Evolutionary conservation across 345 rosid species (phyloP).

Genomic region (Eucalyptus sp.): DNA sequence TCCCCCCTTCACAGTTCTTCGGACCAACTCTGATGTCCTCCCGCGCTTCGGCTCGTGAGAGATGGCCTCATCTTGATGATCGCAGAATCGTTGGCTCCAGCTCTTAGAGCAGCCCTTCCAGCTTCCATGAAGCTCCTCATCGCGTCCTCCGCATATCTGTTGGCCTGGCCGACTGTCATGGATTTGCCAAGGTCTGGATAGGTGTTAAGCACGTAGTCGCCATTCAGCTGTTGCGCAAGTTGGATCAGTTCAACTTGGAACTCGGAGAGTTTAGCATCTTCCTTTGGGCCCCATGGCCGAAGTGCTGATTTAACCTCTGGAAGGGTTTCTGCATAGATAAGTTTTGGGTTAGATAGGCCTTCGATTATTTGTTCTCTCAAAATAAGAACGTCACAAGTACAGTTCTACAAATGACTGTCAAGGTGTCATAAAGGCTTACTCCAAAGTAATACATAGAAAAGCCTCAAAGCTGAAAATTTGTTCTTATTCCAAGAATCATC

Average conservation of each 20-base stretch:
- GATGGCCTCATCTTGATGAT: slow-evolving; percentile 90
- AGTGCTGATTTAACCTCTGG: slow-evolving; percentile 44
- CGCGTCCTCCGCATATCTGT: slow-evolving; percentile 81
- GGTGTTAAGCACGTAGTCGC: slow-evolving; percentile 66
- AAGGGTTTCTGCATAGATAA: slow-evolving; percentile 51
- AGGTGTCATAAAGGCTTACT: not conserved
- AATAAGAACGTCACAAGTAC: not conserved
- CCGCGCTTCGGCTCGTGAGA: slow-evolving; percentile 42
- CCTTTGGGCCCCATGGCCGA: slow-evolving; percentile 75
- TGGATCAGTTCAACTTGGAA: slow-evolving; percentile 94
- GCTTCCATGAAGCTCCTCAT: slow-evolving; percentile 91
- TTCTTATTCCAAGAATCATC: not conserved
- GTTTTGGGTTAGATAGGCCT: not conserved
- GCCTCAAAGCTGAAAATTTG: not conserved
- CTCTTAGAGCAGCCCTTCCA: slow-evolving; percentile 72
- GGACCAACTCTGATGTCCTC: not conserved
- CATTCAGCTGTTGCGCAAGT: slow-evolving; percentile 92
- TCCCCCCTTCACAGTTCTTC: not conserved
- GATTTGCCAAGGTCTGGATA: slow-evolving; percentile 82
- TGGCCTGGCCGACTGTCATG: slow-evolving; percentile 85
- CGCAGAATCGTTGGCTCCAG: slow-evolving; percentile 92
- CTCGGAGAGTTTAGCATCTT: slow-evolving; percentile 66
- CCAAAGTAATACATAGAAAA: not conserved
- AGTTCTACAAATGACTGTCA: not conserved
- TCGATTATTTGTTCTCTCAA: not conserved